These are phyloP conservation scores for Voacanga thouarsii DNA, from an alignment of 257 asterid genomes.

Conservation along the genomic window DNA sequence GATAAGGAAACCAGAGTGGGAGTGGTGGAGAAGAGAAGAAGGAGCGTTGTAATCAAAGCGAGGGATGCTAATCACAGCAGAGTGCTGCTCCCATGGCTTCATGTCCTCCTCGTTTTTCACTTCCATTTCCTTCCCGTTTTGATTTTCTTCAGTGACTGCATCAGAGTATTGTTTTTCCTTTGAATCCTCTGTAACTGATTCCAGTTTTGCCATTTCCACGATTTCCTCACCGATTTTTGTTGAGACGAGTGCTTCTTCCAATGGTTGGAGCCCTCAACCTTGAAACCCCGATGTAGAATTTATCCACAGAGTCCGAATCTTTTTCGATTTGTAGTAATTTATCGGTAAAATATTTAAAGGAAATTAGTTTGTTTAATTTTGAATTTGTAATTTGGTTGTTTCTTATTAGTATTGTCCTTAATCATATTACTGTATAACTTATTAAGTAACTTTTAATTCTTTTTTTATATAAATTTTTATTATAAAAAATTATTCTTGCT, in stretches of 20 bases:
- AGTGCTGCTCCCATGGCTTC: slow-evolving; percentile 60
- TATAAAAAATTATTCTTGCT: no score
- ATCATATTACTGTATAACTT: no score
- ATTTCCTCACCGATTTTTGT: not conserved
- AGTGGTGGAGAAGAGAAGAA: slow-evolving; percentile 32
- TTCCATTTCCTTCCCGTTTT: slow-evolving; percentile 5
- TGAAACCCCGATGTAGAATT: not conserved
- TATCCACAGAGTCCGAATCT: no score
- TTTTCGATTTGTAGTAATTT: no score
- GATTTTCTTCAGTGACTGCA: not conserved
- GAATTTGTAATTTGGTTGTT: no score
- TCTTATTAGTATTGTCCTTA: no score
- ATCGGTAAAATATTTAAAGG: no score
- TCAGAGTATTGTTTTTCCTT: not conserved
- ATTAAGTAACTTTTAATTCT: no score
- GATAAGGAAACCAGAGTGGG: slow-evolving; percentile 46
- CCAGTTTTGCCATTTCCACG: not conserved
- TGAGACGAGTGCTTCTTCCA: not conserved
- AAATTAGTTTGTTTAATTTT: no score
- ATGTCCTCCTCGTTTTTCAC: slow-evolving; percentile 25
- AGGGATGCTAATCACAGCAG: slow-evolving; percentile 47
- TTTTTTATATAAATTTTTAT: no score
- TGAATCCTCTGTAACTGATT: not conserved
- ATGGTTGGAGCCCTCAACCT: not conserved
- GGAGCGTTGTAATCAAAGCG: slow-evolving; percentile 47